Evolutionary conservation across 495 filamentous ascomycete species (phyloP).

Genomic region (Podospora pseudocomata): DNA sequence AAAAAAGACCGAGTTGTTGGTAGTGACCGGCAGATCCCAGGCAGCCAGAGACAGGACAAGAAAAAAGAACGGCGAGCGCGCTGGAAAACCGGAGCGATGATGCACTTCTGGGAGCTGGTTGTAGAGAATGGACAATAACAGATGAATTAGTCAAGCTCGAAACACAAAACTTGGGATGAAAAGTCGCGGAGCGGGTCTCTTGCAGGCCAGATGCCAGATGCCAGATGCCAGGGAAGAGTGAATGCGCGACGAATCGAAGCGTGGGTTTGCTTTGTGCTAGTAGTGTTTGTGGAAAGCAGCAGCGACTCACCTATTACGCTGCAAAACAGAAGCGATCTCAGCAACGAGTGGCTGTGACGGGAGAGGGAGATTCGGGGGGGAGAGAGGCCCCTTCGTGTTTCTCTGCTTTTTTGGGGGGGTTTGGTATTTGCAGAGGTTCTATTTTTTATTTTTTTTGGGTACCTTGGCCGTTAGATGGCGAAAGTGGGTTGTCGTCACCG

Average conservation of each 20-base stretch:
- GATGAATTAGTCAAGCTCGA: slow-evolving; percentile 6
- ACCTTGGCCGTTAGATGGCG: slow-evolving; percentile 15
- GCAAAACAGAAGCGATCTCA: slow-evolving; percentile 33
- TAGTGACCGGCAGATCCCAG: slow-evolving; percentile 32
- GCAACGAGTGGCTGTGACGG: slow-evolving; percentile 25
- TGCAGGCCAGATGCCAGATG: background rate
- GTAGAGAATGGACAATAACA: slow-evolving; percentile 4
- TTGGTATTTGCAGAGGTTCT: slow-evolving; percentile 8
- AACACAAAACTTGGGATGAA: background rate
- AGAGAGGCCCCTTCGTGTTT: slow-evolving; percentile 23
- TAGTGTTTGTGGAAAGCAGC: background rate
- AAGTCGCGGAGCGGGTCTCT: background rate
- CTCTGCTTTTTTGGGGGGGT: slow-evolving; percentile 4
- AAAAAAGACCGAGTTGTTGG: slow-evolving; percentile 21
- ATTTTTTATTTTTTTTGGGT: slow-evolving; percentile 12
- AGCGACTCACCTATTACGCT: slow-evolving; percentile 1
- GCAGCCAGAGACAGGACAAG: slow-evolving; percentile 16
- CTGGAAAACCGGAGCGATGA: slow-evolving; percentile 23
- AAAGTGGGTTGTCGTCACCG: slow-evolving; percentile 31
- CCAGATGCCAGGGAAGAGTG: background rate
- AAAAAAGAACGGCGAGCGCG: slow-evolving; percentile 15
- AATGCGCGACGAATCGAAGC: background rate
- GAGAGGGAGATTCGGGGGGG: slow-evolving; percentile 15
- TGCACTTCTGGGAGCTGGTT: slow-evolving; percentile 29
- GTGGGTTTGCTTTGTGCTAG: slow-evolving; percentile 11